Evolutionary conservation across 352 stramenopile species (phyloP).

Genomic region (Aphanomyces stellatus): DNA sequence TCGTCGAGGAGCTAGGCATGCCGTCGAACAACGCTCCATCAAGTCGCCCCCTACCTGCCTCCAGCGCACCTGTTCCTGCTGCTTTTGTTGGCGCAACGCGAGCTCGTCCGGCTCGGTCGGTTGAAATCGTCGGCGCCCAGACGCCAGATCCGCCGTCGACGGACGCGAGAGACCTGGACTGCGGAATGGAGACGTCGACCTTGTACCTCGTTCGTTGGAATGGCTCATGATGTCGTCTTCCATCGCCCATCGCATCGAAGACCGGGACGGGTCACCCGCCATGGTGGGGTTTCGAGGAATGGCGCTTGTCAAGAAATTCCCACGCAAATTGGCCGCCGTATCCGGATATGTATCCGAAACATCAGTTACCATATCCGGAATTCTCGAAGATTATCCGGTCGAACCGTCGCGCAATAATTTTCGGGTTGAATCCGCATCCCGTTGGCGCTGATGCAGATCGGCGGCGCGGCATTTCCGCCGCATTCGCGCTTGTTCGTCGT

Average conservation of each 20-base stretch:
- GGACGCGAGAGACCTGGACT: neutral
- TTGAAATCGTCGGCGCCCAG: conserved; percentile 1
- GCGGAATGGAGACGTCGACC: neutral
- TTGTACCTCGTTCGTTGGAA: no score
- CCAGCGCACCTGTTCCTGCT: conserved; percentile 7
- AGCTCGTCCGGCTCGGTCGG: conserved; percentile 4
- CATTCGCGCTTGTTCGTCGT: conserved; percentile 18
- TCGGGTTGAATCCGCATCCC: neutral
- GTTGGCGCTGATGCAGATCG: neutral
- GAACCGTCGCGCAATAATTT: no score
- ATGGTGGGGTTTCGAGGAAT: neutral
- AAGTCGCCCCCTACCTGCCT: no score
- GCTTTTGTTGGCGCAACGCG: neutral
- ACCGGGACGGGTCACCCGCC: no score
- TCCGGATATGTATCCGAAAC: neutral
- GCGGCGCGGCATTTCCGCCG: neutral
- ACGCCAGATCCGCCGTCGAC: neutral
- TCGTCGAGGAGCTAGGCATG: conserved; percentile 9
- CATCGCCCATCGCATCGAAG: no score
- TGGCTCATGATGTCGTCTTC: no score
- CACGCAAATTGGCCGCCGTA: neutral
- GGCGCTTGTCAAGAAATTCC: neutral
- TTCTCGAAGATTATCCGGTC: neutral
- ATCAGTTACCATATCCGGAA: no score
- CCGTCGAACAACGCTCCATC: neutral